Evolutionary conservation across 345 rosid genomes (phyloP), one percentile per base, ranked within the genome.

Genomic region (Clarkia xantiana): DNA sequence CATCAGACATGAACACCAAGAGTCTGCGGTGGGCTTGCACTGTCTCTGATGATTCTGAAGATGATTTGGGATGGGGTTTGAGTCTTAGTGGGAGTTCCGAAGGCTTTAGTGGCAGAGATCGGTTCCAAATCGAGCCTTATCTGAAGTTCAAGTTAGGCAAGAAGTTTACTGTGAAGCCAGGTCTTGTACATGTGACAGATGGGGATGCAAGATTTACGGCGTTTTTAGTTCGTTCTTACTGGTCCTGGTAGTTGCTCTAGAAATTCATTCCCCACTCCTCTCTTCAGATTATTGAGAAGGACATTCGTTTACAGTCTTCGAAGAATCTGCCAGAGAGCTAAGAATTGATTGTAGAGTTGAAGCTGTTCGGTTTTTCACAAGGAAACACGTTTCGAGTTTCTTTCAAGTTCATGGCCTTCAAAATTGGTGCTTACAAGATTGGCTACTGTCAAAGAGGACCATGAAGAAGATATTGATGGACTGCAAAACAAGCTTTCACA

Each of bases 11-110:
- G 7, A 29, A 29, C 55, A 57, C 62, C 42, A 71, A 62, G 61
- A 60, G 57, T 10, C 11, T 84, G 2, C 70, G 69, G 39, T 90
- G 94, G 94, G 82, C 75, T 9, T 57, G 77, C 16, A 76, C 57
- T 49, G 44, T 76, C 44, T 74, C 78, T 46, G 81, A 90, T 52
- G 73, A 65, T 19, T 67, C 75, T 29, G 80, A 81, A 49, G 80
- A 79, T 51, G 96, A 74, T 56, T 44, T 65, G 14, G 86, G 91
- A 15, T 90, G 91, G 95, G 96, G 94, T 22, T 42, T 76, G 59
- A 72, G 73, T 62, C 52, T 74, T 19, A 69, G 86, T 46, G 94
- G 96, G 38, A 51, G 63, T 29, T 17, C 61, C 0, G 83, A 71
- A 56, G 69, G 77, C 38, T 63, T 64, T 22, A 58, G 44, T 56